phyloP scores from a whole-genome alignment of 2,329 filamentous ascomycete species.

The Coniochaeta hoffmannii region DNA sequence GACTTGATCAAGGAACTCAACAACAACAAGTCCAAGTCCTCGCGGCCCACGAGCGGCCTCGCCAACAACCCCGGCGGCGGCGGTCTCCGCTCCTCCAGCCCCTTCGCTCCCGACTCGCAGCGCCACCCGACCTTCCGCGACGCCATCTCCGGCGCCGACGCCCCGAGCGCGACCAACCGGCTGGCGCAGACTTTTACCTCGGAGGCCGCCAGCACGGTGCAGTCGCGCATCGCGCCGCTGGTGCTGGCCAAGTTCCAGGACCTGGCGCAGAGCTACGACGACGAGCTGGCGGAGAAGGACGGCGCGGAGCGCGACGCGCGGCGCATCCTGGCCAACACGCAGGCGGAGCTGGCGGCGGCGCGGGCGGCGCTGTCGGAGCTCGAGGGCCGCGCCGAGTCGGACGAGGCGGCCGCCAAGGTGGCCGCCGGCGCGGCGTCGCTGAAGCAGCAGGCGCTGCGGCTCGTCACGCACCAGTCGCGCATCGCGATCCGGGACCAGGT shows the following conservation, averaged over 20 bases:
- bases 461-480: conserved; percentile 40
- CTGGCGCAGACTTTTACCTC: conserved; percentile 42
- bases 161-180: conserved; percentile 26
- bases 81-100: conserved; percentile 65
- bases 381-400: conserved; percentile 46
- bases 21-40: conserved; percentile 51
- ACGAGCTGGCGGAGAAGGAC: conserved; percentile 68
- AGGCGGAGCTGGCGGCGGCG: conserved; percentile 57
- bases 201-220: conserved; percentile 61
- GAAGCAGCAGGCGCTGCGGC: conserved; percentile 25
- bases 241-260: conserved; percentile 67
- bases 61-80: neutral
- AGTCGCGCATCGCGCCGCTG: conserved; percentile 60
- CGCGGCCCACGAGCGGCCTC: conserved; percentile 43
- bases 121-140: conserved; percentile 47
- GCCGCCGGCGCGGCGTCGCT: conserved; percentile 41
- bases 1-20: conserved; percentile 75
- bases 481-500: conserved; percentile 45
- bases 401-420: conserved; percentile 43
- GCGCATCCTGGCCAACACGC: conserved; percentile 57
- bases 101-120: conserved; percentile 56
- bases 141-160: conserved; percentile 28
- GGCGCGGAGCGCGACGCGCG: conserved; percentile 61
- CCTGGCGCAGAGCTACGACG: conserved; percentile 63
- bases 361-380: conserved; percentile 53